phyloP scores from a whole-genome alignment of 2,329 filamentous ascomycete species.

The Mycosphaerella arachidis region DNA sequence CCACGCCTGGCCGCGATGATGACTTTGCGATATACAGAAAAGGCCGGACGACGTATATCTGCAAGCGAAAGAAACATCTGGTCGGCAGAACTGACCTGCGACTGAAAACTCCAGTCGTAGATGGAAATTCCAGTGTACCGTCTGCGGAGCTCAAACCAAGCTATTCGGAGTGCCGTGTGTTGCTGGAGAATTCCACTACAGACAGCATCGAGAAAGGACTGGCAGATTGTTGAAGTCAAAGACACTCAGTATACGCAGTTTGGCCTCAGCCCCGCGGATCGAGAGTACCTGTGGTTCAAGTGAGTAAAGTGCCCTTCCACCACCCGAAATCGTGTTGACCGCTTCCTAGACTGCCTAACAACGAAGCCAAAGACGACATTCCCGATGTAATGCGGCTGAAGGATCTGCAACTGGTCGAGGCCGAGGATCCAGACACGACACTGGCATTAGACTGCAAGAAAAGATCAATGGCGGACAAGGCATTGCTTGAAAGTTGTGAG shows the following conservation, averaged over 20 bases:
- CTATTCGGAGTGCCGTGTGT: not conserved
- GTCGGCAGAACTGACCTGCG: not conserved
- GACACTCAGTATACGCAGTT: not conserved
- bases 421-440: not conserved
- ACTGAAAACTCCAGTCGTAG: not conserved
- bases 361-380: not conserved
- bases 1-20: not conserved
- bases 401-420: not conserved
- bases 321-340: not conserved
- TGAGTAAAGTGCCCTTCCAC: not conserved
- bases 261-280: not conserved
- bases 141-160: constrained; percentile 3
- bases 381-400: not conserved
- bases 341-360: not conserved
- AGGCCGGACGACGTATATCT: not conserved
- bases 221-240: not conserved
- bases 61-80: not conserved
- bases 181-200: not conserved
- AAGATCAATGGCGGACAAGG: not conserved
- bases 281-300: not conserved
- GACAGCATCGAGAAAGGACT: not conserved
- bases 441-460: not conserved
- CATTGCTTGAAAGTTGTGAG: not conserved
- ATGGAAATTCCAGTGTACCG: not conserved
- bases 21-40: constrained; percentile 2